Conservation (phyloP, 169 alveolate species). For the Plasmodium gonderi region DNA sequence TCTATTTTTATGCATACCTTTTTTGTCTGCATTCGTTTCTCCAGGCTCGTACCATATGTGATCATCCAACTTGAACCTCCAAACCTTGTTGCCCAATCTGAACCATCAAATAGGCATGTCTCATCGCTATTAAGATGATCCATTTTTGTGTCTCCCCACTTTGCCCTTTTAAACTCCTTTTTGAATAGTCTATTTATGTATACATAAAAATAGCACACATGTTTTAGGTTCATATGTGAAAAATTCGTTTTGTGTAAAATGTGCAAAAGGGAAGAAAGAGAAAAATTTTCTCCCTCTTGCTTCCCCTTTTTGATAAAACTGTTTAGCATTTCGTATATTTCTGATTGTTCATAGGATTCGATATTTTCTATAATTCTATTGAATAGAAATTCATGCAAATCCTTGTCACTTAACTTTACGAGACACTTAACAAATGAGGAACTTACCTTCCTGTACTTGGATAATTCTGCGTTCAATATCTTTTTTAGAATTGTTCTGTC, state of each 20-base stretch:
- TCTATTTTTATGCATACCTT: not conserved
- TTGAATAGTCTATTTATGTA: conserved; percentile 28
- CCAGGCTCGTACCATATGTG: too few species aligned
- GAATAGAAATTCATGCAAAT: conserved; percentile 9
- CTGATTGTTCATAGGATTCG: conserved; percentile 17
- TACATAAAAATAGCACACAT: conserved; percentile 23
- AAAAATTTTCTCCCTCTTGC: not conserved
- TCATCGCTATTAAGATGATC: not conserved
- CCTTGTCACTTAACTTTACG: conserved; percentile 23
- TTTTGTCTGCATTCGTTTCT: not conserved
- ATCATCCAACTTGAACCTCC: too few species aligned
- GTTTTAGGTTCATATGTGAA: conserved; percentile 31
- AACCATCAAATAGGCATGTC: not conserved
- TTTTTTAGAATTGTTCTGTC: conserved; percentile 20
- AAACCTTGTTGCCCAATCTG: not conserved
- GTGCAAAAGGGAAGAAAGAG: not conserved
- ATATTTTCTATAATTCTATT: conserved; percentile 11
- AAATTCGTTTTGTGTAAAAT: conserved; percentile 14
- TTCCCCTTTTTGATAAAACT: not conserved
- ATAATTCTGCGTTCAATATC: conserved; percentile 8
- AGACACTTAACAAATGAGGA: not conserved
- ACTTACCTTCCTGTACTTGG: conserved; percentile 9
- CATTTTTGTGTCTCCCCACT: not conserved
- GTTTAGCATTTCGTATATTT: conserved; percentile 1
- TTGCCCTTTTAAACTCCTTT: conserved; percentile 3